Conservation (phyloP, 1,284 basidiomycete genomes). For the Irpex lacteus region DNA sequence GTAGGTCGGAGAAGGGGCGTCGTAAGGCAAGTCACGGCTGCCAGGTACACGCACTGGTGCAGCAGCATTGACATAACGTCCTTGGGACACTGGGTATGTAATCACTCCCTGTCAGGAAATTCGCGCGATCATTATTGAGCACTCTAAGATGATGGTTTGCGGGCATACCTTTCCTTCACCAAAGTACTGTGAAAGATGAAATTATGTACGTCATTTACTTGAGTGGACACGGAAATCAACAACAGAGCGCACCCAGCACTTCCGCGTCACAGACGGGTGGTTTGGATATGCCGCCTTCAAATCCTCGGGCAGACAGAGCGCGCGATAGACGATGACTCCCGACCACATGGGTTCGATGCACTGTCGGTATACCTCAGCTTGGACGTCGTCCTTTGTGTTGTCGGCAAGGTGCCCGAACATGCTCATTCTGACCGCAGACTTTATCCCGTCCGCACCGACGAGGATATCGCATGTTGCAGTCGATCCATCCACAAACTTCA, state of each 20-base stretch:
- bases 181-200: constrained; percentile 7
- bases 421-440: constrained; percentile 28
- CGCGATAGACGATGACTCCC: constrained; percentile 38
- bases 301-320: constrained; percentile 34
- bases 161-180: constrained; percentile 13
- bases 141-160: neutral
- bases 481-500: constrained; percentile 43
- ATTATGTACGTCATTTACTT: neutral
- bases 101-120: constrained; percentile 23
- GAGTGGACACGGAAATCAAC: neutral
- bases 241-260: constrained; percentile 33
- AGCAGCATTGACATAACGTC: constrained; percentile 40
- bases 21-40: constrained; percentile 32
- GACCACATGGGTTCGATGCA: constrained; percentile 34
- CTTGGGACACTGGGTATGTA: constrained; percentile 41
- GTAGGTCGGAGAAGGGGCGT: constrained; percentile 36
- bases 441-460: constrained; percentile 50
- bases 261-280: constrained; percentile 29
- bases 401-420: constrained; percentile 25
- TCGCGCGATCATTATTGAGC: constrained; percentile 29
- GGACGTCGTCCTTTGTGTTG: neutral
- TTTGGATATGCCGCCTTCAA: constrained; percentile 30
- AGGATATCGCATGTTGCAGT: constrained; percentile 43
- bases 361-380: constrained; percentile 18
- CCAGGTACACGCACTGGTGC: constrained; percentile 31